Evolutionary conservation across 495 filamentous ascomycete species (phyloP).

Genomic region (Penicillium riverlandense): DNA sequence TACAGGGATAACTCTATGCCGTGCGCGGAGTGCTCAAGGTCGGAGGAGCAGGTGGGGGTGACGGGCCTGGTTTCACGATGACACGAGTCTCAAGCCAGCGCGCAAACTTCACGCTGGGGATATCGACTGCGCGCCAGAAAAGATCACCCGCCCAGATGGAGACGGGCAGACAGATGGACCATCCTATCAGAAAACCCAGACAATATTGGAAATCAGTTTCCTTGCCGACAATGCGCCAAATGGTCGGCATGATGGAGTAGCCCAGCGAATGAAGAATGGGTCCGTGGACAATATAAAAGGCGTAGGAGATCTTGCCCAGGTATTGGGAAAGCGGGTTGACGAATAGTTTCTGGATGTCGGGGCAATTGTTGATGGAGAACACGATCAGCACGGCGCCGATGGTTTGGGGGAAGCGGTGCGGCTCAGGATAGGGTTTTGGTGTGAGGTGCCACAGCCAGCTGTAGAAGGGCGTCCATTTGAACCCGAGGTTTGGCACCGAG

Average conservation of each 20-base stretch:
- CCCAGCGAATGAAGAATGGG: slow-evolving; percentile 47
- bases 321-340: slow-evolving; percentile 52
- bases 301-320: slow-evolving; percentile 54
- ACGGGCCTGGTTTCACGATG: slow-evolving; percentile 12
- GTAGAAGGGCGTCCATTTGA: slow-evolving; percentile 39
- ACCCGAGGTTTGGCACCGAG: slow-evolving; percentile 35
- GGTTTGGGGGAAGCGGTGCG: slow-evolving; percentile 39
- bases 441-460: slow-evolving; percentile 35
- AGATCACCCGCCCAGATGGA: slow-evolving; percentile 52
- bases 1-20: background rate
- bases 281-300: slow-evolving; percentile 60
- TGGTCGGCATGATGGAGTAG: slow-evolving; percentile 40
- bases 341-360: slow-evolving; percentile 47
- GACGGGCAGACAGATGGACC: slow-evolving; percentile 43
- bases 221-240: slow-evolving; percentile 48
- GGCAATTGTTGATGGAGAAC: slow-evolving; percentile 46
- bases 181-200: slow-evolving; percentile 43
- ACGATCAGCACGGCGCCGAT: slow-evolving; percentile 51
- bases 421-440: slow-evolving; percentile 34
- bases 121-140: slow-evolving; percentile 52
- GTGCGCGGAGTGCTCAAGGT: slow-evolving; percentile 5
- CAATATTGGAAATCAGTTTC: slow-evolving; percentile 44
- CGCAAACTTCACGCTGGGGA: slow-evolving; percentile 49
- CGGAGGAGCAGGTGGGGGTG: background rate
- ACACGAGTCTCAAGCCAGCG: slow-evolving; percentile 43